Conservation (phyloP, 805 yeast species). For the Barnettozyma vustinii region DNA sequence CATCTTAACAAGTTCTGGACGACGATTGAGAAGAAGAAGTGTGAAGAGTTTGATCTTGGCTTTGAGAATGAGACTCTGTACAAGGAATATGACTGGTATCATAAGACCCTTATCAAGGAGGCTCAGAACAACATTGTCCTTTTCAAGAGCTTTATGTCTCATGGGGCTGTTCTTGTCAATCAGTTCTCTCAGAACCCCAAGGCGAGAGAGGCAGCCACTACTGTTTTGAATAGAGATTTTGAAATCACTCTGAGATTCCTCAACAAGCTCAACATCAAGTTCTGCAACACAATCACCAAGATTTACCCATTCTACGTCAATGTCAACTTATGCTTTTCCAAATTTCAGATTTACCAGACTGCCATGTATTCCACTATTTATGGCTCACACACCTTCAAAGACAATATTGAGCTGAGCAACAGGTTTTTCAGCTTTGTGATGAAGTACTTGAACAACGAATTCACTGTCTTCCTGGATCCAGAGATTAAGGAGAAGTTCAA, state of each 20-base stretch:
- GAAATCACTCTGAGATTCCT: constrained; percentile 23
- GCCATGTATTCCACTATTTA: constrained; percentile 19
- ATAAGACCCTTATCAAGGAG: constrained; percentile 15
- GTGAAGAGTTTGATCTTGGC: constrained; percentile 11
- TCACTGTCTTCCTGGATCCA: constrained; percentile 13
- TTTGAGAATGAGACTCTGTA: constrained; percentile 21
- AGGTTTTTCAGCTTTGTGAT: constrained; percentile 20
- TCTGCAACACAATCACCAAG: constrained; percentile 7
- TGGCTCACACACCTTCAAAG: constrained; percentile 20
- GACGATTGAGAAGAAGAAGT: constrained; percentile 4
- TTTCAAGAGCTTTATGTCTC: constrained; percentile 21
- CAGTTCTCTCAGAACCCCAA: constrained; percentile 11
- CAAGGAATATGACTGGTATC: constrained; percentile 19
- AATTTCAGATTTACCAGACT: constrained; percentile 23
- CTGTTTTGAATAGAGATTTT: constrained; percentile 18
- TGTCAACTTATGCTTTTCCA: constrained; percentile 21
- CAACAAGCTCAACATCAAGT: constrained; percentile 20
- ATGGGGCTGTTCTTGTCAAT: constrained; percentile 18
- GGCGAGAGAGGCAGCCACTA: constrained; percentile 10
- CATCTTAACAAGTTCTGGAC: constrained; percentile 20
- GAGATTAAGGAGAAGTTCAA: constrained; percentile 9
- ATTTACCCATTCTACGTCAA: constrained; percentile 15
- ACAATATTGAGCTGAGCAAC: constrained; percentile 18
- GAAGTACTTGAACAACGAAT: constrained; percentile 18
- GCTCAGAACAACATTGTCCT: constrained; percentile 22